These are phyloP conservation scores for Naematelia aurantialba DNA, from an alignment of 768 basidiomycete species.

Conservation along the genomic window DNA sequence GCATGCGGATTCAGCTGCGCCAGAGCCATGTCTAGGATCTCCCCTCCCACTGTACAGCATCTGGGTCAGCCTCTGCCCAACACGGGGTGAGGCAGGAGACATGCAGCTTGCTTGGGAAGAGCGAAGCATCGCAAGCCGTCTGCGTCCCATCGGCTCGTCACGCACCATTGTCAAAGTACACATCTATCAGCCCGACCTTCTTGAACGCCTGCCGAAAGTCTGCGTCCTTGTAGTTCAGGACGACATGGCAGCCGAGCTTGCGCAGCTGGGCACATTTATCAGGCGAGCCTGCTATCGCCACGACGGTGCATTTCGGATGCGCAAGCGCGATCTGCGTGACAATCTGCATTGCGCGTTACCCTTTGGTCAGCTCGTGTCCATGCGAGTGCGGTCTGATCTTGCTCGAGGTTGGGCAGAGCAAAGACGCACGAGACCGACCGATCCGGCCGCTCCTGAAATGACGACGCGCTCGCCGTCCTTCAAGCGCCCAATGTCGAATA, in stretches of 20 bases:
- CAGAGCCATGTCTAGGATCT: conserved; percentile 74
- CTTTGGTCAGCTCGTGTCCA: too few relatives aligned
- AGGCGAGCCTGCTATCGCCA: conserved; percentile 76
- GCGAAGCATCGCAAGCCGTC: too few relatives aligned
- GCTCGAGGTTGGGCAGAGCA: too few relatives aligned
- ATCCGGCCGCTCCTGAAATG: conserved; percentile 85
- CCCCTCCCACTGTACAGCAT: conserved; percentile 58
- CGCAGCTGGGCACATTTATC: conserved; percentile 84
- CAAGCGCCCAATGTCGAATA: conserved; percentile 72
- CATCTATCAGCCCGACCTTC: conserved; percentile 56
- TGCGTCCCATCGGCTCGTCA: background rate
- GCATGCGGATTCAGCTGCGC: conserved; percentile 71
- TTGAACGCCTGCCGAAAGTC: conserved; percentile 71
- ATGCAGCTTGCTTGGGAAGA: too few relatives aligned
- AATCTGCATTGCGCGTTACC: conserved; percentile 26
- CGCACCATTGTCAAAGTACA: conserved; percentile 50
- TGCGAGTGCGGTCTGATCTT: background rate
- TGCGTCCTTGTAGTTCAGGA: conserved; percentile 79
- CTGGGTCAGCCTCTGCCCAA: too few relatives aligned
- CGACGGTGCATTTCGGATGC: conserved; percentile 59
- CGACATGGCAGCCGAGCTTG: conserved; percentile 76
- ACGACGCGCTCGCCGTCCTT: conserved; percentile 81
- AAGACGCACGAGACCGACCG: conserved; percentile 55
- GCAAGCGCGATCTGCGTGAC: conserved; percentile 47
- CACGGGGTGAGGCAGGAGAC: too few relatives aligned